Evolutionary conservation across 768 basidiomycete genomes (phyloP).

Genomic region (Lentinula aciculospora): DNA sequence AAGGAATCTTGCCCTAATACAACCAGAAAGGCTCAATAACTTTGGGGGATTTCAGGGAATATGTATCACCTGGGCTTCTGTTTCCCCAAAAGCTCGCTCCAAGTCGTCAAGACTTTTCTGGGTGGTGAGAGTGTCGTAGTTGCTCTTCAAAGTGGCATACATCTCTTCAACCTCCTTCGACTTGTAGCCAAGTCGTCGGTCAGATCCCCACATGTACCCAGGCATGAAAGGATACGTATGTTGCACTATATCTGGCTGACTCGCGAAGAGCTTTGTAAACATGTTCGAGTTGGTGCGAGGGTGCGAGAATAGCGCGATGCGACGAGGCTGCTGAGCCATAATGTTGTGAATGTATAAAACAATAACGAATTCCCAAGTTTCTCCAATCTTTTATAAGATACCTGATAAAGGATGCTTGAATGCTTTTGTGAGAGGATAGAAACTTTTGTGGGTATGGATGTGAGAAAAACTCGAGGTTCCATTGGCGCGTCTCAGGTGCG

Average conservation of each 20-base stretch:
- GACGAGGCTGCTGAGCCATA: neutral
- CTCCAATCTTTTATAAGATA: neutral
- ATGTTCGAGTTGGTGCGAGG: conserved; percentile 4
- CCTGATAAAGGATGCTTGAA: too few species aligned
- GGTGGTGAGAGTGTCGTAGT: neutral
- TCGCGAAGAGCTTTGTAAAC: neutral
- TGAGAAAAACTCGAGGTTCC: neutral
- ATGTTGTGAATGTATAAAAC: neutral
- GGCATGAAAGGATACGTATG: conserved; percentile 4
- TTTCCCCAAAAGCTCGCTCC: neutral
- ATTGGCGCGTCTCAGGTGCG: neutral
- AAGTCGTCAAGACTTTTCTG: conserved; percentile 1
- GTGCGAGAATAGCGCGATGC: neutral
- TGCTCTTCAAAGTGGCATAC: neutral
- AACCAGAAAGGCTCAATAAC: neutral
- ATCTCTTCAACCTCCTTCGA: neutral
- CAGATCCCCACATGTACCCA: conserved; percentile 1
- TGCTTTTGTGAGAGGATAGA: neutral
- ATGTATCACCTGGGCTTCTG: neutral
- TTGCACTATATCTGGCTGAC: neutral
- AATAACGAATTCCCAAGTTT: neutral
- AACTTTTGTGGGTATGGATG: neutral
- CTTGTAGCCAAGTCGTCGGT: conserved; percentile 1
- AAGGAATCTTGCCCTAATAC: neutral
- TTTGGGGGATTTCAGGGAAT: neutral